Evolutionary conservation across 1,139 yeast genomes (phyloP).

Genomic region (Candida frijolesensis): DNA sequence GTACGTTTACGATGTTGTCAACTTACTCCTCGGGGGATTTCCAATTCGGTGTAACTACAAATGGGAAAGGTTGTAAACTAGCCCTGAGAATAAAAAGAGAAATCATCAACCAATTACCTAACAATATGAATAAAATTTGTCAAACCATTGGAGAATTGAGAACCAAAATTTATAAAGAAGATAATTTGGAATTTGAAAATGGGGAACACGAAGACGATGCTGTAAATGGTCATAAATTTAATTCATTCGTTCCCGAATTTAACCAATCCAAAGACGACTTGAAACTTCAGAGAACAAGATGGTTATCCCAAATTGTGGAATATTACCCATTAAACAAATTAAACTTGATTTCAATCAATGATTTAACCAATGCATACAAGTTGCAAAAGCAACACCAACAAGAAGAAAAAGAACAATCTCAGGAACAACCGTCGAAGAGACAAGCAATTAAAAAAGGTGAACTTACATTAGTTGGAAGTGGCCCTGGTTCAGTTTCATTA

Average conservation of each 20-base stretch:
- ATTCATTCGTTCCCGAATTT: constrained; percentile 63
- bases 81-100: constrained; percentile 83
- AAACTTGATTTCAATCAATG: constrained; percentile 57
- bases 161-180: constrained; percentile 55
- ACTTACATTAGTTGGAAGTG: constrained; percentile 86
- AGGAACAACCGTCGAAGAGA: constrained; percentile 1
- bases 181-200: constrained; percentile 36
- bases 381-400: constrained; percentile 9
- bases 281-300: constrained; percentile 66
- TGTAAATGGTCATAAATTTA: constrained; percentile 57
- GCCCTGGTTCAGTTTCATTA: constrained; percentile 87
- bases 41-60: constrained; percentile 82
- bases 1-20: constrained; percentile 78
- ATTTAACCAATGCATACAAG: constrained; percentile 48
- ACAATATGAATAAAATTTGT: constrained; percentile 70
- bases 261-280: constrained; percentile 54
- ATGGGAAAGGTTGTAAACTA: constrained; percentile 87
- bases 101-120: constrained; percentile 64
- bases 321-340: constrained; percentile 78
- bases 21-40: constrained; percentile 71
- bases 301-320: constrained; percentile 90
- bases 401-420: constrained; percentile 3
- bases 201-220: constrained; percentile 77
- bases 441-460: constrained; percentile 39
- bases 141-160: constrained; percentile 69